Conservation (phyloP, 306 rosid genomes). For the Glycyrrhiza uralensis region DNA sequence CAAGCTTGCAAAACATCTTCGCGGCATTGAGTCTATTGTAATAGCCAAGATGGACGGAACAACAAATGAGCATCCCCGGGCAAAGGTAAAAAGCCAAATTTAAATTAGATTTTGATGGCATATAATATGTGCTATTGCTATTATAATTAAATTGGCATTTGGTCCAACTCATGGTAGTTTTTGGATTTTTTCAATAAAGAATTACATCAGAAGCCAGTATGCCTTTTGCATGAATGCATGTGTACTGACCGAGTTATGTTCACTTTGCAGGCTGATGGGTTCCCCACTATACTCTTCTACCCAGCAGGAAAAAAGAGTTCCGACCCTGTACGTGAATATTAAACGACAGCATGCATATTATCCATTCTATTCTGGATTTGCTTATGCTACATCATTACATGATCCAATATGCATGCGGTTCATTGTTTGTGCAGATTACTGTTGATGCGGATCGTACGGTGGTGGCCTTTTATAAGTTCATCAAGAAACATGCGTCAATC, state of each 20-base stretch:
- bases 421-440: constrained; percentile 52
- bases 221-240: neutral
- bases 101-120: neutral
- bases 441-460: constrained; percentile 82
- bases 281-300: constrained; percentile 48
- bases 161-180: neutral
- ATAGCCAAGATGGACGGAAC: constrained; percentile 99
- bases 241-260: neutral
- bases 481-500: constrained; percentile 82
- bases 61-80: constrained; percentile 97
- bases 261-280: constrained; percentile 43
- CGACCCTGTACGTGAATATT: constrained; percentile 39
- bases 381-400: neutral
- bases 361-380: neutral
- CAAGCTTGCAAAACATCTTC: constrained; percentile 94
- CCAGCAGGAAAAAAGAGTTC: constrained; percentile 47
- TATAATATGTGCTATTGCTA: constrained; percentile 28
- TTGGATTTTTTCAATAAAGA: constrained; percentile 4
- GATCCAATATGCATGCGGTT: constrained; percentile 19
- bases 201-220: neutral
- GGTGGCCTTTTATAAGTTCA: constrained; percentile 75
- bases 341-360: neutral
- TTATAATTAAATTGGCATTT: constrained; percentile 14
- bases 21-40: constrained; percentile 74
- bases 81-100: constrained; percentile 58